Base-by-base conservation (phyloP, 768 basidiomycete species). In the Mycena vitilis region DNA sequence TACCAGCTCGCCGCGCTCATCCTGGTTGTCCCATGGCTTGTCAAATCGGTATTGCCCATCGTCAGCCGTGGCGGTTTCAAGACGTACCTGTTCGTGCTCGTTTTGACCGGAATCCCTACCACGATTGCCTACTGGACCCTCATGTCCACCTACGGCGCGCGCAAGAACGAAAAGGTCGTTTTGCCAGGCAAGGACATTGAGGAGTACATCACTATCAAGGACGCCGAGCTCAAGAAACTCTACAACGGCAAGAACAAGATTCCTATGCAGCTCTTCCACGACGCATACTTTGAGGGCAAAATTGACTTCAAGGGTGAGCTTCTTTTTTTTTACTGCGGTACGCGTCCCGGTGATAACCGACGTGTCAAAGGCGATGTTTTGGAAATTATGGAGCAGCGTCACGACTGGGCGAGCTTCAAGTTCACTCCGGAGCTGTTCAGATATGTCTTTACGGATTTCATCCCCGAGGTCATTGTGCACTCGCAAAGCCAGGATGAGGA, bases 181-280 rank as follows among this genome's bases (percentile, higher is more conserved):
- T 82, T 98, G 25, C 96, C 47, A 22, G 91, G 91, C 67, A 93
- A 91, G 80, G 87, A 92, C 74, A 89, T 98, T 68, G 92, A 93
- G 73, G 88, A 92, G 72, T 99, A 99, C 78, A 93, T 99, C 76
- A 92, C 90, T 54, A 91, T 98, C 82, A 91, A 94, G 68, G 95
- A 97, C 82, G 79, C 83, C 0, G 92, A 90, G 66, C 86, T 99
- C 77, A 93, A 89, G 83, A 84, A 85, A 37, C 83, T 89, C 67
- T 98, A 96, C 82, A 80, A 88, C 38, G 92, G 90, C 71, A 93
- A 91, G 81, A 88, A 90, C 73, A 99, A 98, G 81, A 98, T 99
- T 65, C 96, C 96, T 59, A 96, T 98, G 91, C 97, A 99, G 81
- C 82, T 93, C 72, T 97, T 98, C 86, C 92, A 99, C 77, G 98